phyloP scores from a whole-genome alignment of 768 basidiomycete species.

The Suillus subluteus region DNA sequence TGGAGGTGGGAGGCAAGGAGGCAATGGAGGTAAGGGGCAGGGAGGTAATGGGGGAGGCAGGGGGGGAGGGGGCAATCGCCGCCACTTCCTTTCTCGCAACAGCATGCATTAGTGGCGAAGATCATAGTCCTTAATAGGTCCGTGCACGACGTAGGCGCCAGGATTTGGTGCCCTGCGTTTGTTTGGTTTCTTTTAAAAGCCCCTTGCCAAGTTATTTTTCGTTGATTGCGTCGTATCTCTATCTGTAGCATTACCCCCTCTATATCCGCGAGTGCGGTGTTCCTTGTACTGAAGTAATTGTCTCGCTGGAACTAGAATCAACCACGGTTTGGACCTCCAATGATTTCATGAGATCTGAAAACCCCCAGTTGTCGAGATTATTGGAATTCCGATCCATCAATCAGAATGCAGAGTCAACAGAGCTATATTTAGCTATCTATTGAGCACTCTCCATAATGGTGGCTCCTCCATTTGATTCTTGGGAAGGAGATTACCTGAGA shows the following conservation, averaged over 20 bases:
- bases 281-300: conserved; percentile 15
- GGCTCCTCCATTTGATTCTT: not conserved
- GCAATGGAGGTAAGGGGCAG: conserved; percentile 8
- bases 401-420: not conserved
- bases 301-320: conserved; percentile 19
- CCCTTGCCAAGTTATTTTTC: conserved; percentile 20
- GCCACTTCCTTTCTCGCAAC: conserved; percentile 24
- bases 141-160: conserved; percentile 18
- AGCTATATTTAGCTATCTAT: conserved; percentile 4
- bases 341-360: not conserved
- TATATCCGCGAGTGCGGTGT: conserved; percentile 26
- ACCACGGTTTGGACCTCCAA: not conserved
- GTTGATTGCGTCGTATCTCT: conserved; percentile 13
- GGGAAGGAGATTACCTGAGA: conserved; percentile 2
- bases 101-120: conserved; percentile 16
- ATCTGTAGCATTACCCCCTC: conserved; percentile 13
- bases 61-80: conserved; percentile 17
- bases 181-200: conserved; percentile 16
- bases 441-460: not conserved
- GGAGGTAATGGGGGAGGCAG: conserved; percentile 18
- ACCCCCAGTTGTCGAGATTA: not conserved
- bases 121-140: conserved; percentile 12
- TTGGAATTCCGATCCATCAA: not conserved
- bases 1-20: not conserved
- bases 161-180: not conserved